Base-by-base conservation (phyloP, 73 alveolate species). In the Paramecium sonneborni region DNA sequence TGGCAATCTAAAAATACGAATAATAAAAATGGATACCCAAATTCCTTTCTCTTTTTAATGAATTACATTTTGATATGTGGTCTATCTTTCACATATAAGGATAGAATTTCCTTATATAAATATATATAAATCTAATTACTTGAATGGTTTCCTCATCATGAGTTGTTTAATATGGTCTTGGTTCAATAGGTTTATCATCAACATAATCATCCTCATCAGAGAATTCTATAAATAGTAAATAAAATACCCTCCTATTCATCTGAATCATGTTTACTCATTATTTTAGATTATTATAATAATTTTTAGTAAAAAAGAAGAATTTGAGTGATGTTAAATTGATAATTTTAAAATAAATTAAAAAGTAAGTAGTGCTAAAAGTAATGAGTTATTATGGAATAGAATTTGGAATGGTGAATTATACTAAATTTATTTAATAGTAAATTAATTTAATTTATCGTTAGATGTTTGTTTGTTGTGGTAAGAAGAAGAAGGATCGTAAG, bases 31-130 rank as follows among this genome's bases (percentile, higher is more conserved):
- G n/a, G n/a, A n/a, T 85, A 85, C 57, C 92, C 92, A 34, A 85
- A 85, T 34, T 85, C 92, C 35, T 72, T 85, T 85, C 92, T 85
- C 26, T 85, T 85, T 69, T 85, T 85, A 28, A 85, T 85, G 38
- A 85, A 85, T 85, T 85, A 35, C 92, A 85, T 85, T 38, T 85
- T 85, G 30, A 85, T 85, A 2, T 44, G 26, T 28, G 85, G 85
- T 52, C 92, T 48, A 85, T 85, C 85, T 9, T 20, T 20, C 12
- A 24, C 18, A 9, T 9, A 10, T 6, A 68, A 24, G 7, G 12
- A 10, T 12, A 7, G n/a, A 10, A 68, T 68, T 28, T 68, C 85
- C 48, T 68, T 18, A 10, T 10, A 24, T 6, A n/a, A 10, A 56
- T 10, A 9, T 12, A 12, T 56, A 9, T 6, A 6, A 6, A n/a